These are phyloP conservation scores for Tausonia pullulans DNA, from an alignment of 1,284 basidiomycete genomes.

Conservation along the genomic window DNA sequence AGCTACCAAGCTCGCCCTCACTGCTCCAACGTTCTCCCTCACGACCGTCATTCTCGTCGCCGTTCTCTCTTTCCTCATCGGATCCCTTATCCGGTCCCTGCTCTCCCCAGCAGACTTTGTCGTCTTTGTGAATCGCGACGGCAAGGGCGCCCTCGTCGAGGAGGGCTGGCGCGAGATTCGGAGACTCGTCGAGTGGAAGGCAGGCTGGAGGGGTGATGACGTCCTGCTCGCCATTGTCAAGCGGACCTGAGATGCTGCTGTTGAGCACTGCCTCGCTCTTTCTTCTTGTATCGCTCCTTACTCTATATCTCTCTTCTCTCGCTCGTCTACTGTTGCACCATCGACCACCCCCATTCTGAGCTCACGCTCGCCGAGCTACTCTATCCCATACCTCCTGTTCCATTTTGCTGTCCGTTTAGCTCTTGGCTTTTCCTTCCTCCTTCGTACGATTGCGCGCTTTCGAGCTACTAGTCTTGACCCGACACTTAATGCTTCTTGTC, in stretches of 20 bases:
- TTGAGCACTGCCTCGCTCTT: not conserved
- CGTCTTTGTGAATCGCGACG: constrained; percentile 47
- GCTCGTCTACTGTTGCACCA: not conserved
- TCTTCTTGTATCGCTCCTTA: not conserved
- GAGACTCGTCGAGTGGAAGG: constrained; percentile 60
- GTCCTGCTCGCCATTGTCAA: constrained; percentile 6
- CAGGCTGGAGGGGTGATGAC: constrained; percentile 42
- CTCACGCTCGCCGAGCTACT: no score
- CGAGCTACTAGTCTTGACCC: no score
- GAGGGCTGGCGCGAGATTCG: constrained; percentile 71
- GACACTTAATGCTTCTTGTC: no score
- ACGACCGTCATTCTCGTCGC: constrained; percentile 57
- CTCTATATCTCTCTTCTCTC: not conserved
- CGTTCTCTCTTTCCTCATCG: constrained; percentile 79
- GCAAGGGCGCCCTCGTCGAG: constrained; percentile 38
- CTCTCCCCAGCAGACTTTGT: constrained; percentile 87
- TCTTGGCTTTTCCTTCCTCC: no score
- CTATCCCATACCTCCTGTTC: no score
- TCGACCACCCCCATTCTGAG: no score
- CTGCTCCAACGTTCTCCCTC: constrained; percentile 26
- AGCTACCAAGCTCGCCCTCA: not conserved
- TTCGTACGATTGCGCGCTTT: no score
- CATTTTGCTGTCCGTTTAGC: no score
- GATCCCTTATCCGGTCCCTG: constrained; percentile 75
- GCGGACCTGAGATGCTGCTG: not conserved